These are phyloP conservation scores for Monascus ruber DNA, from an alignment of 2,329 filamentous ascomycete genomes.

Conservation along the genomic window DNA sequence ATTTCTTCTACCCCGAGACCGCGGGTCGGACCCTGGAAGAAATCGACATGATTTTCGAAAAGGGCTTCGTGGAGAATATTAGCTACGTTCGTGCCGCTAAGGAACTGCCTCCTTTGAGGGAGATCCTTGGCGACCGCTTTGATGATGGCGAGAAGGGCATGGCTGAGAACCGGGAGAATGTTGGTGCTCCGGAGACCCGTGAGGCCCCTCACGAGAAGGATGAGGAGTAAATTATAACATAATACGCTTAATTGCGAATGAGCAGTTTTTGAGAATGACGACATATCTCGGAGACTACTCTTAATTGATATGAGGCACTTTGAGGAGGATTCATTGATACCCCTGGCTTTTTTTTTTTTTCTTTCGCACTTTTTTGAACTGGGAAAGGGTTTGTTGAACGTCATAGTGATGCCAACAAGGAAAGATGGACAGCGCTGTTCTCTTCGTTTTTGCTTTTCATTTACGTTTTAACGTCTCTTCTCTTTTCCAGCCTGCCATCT, in stretches of 20 bases:
- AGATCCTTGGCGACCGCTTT: background rate
- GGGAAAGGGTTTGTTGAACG: no score
- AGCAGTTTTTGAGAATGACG: no score
- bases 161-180: background rate
- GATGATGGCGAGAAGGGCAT: background rate
- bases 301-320: background rate
- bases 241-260: no score
- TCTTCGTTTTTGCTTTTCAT: no score
- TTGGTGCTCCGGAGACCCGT: background rate
- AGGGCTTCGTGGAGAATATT: constrained; percentile 1
- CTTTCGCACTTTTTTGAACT: background rate
- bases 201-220: background rate
- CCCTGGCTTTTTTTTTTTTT: background rate
- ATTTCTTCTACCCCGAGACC: constrained; percentile 23
- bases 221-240: background rate
- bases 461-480: no score
- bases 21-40: constrained; percentile 18
- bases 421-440: no score
- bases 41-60: constrained; percentile 19
- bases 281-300: background rate
- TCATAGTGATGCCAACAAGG: no score
- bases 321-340: background rate
- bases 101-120: background rate
- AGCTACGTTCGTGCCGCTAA: background rate
- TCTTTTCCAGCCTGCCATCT: no score